These are phyloP conservation scores for Diaporthe destruens DNA, from an alignment of 2,329 filamentous ascomycete species.

Conservation along the genomic window DNA sequence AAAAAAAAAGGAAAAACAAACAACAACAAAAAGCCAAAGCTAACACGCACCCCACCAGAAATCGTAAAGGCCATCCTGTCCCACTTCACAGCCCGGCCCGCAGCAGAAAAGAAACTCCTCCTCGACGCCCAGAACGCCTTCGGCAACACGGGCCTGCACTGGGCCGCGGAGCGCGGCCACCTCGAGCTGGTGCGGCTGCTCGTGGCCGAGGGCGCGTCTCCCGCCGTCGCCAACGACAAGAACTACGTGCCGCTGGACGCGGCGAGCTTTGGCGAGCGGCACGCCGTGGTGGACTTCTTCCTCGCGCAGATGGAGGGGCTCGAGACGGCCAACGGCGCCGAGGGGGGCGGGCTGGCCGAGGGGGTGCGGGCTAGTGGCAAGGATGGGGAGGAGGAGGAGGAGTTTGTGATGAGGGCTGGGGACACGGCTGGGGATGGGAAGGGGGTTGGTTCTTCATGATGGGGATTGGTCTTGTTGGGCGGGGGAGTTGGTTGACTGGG, in stretches of 20 bases:
- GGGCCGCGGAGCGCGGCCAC: conserved; percentile 92
- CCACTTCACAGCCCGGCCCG: conserved; percentile 56
- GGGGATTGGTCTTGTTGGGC: not conserved
- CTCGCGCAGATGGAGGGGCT: conserved; percentile 61
- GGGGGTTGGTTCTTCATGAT: conserved; percentile 31
- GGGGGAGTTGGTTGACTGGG: too few relatives aligned
- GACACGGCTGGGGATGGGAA: not conserved
- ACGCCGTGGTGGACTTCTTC: conserved; percentile 73
- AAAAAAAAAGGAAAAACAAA: too few relatives aligned
- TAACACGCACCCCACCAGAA: conserved; percentile 50
- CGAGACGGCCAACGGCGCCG: conserved; percentile 59
- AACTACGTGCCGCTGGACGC: conserved; percentile 85
- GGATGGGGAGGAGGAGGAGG: conserved; percentile 40
- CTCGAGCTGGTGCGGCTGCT: conserved; percentile 83
- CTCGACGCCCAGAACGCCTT: conserved; percentile 80
- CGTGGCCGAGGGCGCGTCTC: conserved; percentile 80
- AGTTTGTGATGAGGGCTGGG: conserved; percentile 26
- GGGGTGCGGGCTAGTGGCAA: conserved; percentile 54
- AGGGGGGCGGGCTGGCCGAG: conserved; percentile 59
- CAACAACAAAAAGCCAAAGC: too few relatives aligned
- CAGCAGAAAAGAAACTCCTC: conserved; percentile 62
- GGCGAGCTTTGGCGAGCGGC: conserved; percentile 77
- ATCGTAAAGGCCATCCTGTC: conserved; percentile 59
- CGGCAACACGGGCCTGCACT: conserved; percentile 93
- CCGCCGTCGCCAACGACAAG: conserved; percentile 82